These are phyloP conservation scores for Physaria fendleri DNA, from an alignment of 345 rosid genomes.

Conservation along the genomic window DNA sequence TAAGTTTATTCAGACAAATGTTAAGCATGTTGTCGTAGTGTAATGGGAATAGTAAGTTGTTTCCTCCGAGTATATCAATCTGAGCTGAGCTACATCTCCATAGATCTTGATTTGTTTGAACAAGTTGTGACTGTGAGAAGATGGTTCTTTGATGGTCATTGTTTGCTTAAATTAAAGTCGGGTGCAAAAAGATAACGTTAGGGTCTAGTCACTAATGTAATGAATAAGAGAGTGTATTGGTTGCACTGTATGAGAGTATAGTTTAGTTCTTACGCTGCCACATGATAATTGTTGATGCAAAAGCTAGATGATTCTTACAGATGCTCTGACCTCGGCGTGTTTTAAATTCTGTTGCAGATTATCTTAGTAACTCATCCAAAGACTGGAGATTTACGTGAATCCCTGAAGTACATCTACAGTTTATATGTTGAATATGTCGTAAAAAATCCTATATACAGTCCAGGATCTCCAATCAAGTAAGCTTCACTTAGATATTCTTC, in stretches of 20 bases:
- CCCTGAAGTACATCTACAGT: constrained; percentile 79
- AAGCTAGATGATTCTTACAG: neutral
- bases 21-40: neutral
- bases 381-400: constrained; percentile 78
- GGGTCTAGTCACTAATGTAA: neutral
- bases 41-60: neutral
- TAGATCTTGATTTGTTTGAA: neutral
- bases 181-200: neutral
- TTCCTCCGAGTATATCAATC: neutral
- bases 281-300: neutral
- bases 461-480: constrained; percentile 83
- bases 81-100: neutral
- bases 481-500: neutral
- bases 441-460: constrained; percentile 70
- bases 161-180: neutral
- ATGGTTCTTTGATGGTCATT: neutral
- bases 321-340: neutral
- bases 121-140: neutral
- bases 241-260: neutral
- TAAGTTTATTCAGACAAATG: neutral
- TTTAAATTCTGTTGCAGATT: constrained; percentile 36
- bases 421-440: constrained; percentile 82
- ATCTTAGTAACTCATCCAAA: constrained; percentile 87
- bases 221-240: neutral
- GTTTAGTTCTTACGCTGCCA: neutral